Evolutionary conservation across 192 early-diverging fungal species (phyloP).

Genomic region (Allomyces javanicus): DNA sequence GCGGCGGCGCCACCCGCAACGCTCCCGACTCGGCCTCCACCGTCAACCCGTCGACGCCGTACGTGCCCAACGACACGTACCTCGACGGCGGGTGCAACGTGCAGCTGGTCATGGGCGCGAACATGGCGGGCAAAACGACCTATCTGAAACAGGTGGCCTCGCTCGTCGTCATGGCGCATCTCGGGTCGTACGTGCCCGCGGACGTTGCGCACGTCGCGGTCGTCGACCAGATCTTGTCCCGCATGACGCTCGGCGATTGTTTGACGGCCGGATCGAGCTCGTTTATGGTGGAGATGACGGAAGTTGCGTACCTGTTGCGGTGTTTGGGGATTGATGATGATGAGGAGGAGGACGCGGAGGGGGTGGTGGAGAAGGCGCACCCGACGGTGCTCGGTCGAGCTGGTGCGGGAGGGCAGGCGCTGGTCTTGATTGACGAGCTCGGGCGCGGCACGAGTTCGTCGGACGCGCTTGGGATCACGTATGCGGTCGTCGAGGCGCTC

Average conservation of each 20-base stretch:
- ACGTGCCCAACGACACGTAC: neutral
- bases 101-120: neutral
- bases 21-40: no score
- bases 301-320: no score
- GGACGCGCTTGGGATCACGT: neutral
- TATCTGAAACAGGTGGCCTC: constrained; percentile 14
- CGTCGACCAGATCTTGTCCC: constrained; percentile 15
- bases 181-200: constrained; percentile 31
- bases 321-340: no score
- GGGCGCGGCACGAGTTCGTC: constrained; percentile 22
- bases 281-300: no score
- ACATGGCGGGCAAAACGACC: neutral
- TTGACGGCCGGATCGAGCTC: no score
- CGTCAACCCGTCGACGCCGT: neutral
- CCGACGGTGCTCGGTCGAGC: no score
- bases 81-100: neutral
- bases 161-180: constrained; percentile 30
- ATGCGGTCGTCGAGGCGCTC: constrained; percentile 1
- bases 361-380: no score
- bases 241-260: no score
- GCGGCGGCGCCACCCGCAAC: no score
- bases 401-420: neutral
- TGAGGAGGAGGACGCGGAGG: no score
- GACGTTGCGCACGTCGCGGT: constrained; percentile 19
- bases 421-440: constrained; percentile 36